Evolutionary conservation across 2,329 filamentous ascomycete genomes (phyloP), one percentile per base, ranked within the genome.

Genomic region (Cercospora berteroae): DNA sequence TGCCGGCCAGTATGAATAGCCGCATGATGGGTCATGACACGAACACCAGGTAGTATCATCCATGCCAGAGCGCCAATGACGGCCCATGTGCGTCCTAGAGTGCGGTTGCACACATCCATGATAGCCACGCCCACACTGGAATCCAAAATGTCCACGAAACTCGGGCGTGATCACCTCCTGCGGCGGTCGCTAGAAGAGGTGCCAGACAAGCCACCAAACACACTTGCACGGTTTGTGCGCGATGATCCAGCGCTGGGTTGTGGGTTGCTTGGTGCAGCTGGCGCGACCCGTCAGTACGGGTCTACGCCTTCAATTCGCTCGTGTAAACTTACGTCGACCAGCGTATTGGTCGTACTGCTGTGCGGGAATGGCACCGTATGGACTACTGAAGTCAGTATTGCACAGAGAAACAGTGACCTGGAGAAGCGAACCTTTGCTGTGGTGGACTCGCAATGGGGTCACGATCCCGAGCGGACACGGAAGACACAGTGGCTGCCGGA

Each of bases 291-390:
- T 76, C 73, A 76, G 73, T 71, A 63, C 56, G 63, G 44, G 48
- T 52, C 42, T 68, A 61, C 65, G 44, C 56, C 57, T 61, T 25
- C 48, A 39, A 62, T 50, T 61, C 48, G 36, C 31, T 70, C 63
- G 73, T 62, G 66, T 65, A 67, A 74, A 77, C 76, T 77, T 76
- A 77, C 76, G 75, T 70, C 76, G 73, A 66, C 71, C 67, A 62
- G 69, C 69, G 63, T 76, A 76, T 65, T 73, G 71, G 60, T 77
- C 75, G 64, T 74, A 74, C 64, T 72, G 70, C 52, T 68, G 67
- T 44, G 73, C 59, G 16, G 72, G 71, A 62, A 72, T 71, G 20
- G 69, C 63, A 65, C 72, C 70, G 61, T 76, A 76, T 25, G 66
- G 67, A 73, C 74, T 76, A 67, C 55, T 67, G n/a, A 52, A 67